Evolutionary conservation across 805 yeast genomes (phyloP).

Genomic region (Wickerhamomyces strasburgensis): DNA sequence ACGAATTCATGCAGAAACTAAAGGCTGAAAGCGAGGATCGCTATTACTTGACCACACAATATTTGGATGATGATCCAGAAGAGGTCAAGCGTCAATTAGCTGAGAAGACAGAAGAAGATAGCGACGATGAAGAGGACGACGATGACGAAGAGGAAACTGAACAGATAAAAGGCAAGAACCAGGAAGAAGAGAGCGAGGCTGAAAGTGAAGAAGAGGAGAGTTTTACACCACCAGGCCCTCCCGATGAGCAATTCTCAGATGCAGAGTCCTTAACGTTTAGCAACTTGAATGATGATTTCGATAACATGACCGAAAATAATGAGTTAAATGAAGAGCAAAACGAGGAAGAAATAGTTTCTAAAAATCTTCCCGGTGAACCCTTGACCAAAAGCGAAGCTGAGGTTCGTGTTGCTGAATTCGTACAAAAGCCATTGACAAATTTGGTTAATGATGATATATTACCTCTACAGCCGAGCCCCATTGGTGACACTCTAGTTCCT

Average conservation of each 20-base stretch:
- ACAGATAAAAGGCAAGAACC: constrained; percentile 16
- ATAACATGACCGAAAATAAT: constrained; percentile 27
- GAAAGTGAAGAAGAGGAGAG: constrained; percentile 15
- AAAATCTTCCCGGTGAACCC: constrained; percentile 22
- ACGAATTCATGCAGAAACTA: constrained; percentile 41
- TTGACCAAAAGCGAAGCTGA: constrained; percentile 31
- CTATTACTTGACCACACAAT: constrained; percentile 68
- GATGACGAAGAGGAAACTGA: constrained; percentile 16
- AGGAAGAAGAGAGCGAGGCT: constrained; percentile 13
- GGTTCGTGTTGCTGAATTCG: constrained; percentile 43
- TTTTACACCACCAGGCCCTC: constrained; percentile 5
- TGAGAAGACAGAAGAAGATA: constrained; percentile 23
- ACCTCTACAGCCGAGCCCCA: constrained; percentile 36
- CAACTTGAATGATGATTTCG: constrained; percentile 46
- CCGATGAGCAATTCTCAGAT: constrained; percentile 28
- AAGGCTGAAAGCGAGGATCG: constrained; percentile 38
- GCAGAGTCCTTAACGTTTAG: constrained; percentile 38
- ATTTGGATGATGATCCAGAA: constrained; percentile 41
- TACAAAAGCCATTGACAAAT: constrained; percentile 59
- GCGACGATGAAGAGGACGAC: constrained; percentile 11
- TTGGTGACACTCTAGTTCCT: constrained; percentile 43
- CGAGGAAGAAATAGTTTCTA: constrained; percentile 11
- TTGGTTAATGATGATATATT: constrained; percentile 26
- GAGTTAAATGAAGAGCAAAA: constrained; percentile 19
- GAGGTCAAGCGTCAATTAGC: constrained; percentile 20